Evolutionary conservation across 148 eudicot species (phyloP), one percentile per base, ranked within the genome.

Genomic region (Chenopodium album): DNA sequence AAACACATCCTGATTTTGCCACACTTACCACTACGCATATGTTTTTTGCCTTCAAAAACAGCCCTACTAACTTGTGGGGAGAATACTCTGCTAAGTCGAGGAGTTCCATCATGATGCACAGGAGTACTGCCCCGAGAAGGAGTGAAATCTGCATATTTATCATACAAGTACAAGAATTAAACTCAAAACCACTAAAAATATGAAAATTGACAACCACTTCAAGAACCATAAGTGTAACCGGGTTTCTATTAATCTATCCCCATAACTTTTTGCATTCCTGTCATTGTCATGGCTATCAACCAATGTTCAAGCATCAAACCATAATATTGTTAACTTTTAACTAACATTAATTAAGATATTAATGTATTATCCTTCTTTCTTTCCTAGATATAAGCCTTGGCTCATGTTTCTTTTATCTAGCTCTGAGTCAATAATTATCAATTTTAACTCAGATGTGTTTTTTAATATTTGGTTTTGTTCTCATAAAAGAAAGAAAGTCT

Each of bases 121-220:
- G 98, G 97, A 29, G 97, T 90, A 81, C 75, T 94, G 41, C 97
- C 92, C 3, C 92, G 88, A 37, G 98, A 94, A 70, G 98, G 94
- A 54, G 94, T 91, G 54, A 94, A 94, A 83, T 92, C 98, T 94
- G 94, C 92, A 86, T 1, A 69, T 34, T 19, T 56, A 34, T 48
- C 76, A 70, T 3, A 48, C 29, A 26, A 78, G 20, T n/a, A 64
- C 70, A 13, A 29, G 16, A 50, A 77, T 44, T 44, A 16, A 23
- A 68, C 2, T 41, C 71, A 63, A 2, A 9, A 19, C 50, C 23
- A 60, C 23, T 22, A 37, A 17, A 70, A 70, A 8, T 9, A 73
- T 73, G 14, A 46, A 12, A 37, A 5, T 3, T 56, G 62, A 56
- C 62, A 56, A 44, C 62, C 69, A 76, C 23, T 67, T 29, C 10